Conservation (phyloP, 2,329 filamentous ascomycete species). For the Harringtonia aguacate region DNA sequence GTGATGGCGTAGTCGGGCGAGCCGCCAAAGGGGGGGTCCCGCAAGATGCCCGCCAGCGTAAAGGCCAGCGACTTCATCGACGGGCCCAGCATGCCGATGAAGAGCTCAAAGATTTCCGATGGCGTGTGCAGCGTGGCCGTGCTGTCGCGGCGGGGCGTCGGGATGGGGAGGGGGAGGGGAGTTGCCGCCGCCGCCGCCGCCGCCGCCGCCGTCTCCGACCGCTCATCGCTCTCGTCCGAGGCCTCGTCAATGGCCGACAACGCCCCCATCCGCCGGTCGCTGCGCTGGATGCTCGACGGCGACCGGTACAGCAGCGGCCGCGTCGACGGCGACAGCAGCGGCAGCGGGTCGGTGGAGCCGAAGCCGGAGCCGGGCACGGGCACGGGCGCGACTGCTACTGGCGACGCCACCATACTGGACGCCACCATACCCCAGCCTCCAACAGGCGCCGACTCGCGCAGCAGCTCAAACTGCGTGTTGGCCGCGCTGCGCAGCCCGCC, state of each 20-base stretch:
- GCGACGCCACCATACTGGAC: not conserved
- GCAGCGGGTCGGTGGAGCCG: not conserved
- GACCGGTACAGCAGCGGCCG: conserved; percentile 14
- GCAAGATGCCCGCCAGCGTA: conserved; percentile 78
- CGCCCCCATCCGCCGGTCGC: conserved; percentile 28
- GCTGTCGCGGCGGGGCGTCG: conserved; percentile 11
- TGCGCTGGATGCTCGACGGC: conserved; percentile 24
- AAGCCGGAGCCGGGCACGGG: not conserved
- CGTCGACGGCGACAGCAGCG: not conserved
- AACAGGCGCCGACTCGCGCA: conserved; percentile 47
- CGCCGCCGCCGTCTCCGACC: not conserved
- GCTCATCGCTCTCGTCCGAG: conserved; percentile 43
- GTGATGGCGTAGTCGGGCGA: conserved; percentile 57
- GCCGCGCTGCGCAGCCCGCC: conserved; percentile 86
- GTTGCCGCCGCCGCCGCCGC: conserved; percentile 16
- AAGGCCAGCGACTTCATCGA: conserved; percentile 95
- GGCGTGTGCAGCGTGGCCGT: conserved; percentile 40
- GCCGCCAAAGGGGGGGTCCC: conserved; percentile 72
- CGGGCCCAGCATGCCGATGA: conserved; percentile 79
- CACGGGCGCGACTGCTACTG: not conserved
- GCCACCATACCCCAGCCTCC: not conserved
- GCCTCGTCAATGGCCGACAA: conserved; percentile 54
- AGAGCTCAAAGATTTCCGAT: conserved; percentile 81
- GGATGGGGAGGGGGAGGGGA: not conserved
- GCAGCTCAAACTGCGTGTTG: conserved; percentile 74